Conservation (phyloP, 2,329 filamentous ascomycete species). For the Alternaria ventricosa region DNA sequence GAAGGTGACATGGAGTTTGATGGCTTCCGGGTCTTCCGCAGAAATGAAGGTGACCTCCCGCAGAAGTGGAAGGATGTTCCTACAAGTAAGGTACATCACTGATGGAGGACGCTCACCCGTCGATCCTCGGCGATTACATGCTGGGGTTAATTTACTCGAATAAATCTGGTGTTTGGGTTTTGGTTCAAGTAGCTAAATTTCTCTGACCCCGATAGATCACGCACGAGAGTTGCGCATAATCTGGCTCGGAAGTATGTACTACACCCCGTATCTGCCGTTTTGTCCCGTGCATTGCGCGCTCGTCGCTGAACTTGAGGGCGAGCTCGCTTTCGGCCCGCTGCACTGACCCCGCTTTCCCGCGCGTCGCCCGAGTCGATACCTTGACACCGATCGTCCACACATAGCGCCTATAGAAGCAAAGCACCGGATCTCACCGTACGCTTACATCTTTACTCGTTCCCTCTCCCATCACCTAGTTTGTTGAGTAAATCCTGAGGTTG, state of each 20-base stretch:
- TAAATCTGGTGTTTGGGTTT: background rate
- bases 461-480: background rate
- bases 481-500: background rate
- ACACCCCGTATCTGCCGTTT: background rate
- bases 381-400: background rate
- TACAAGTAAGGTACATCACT: background rate
- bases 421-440: background rate
- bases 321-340: background rate
- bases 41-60: background rate
- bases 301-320: background rate
- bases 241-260: background rate
- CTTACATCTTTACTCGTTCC: background rate
- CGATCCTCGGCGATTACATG: background rate
- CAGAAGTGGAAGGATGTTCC: background rate
- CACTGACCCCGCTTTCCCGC: background rate
- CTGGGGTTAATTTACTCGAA: background rate
- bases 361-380: background rate
- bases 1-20: fast-evolving
- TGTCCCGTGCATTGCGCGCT: background rate
- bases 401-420: background rate
- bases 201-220: background rate
- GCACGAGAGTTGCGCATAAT: background rate
- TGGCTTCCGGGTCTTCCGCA: background rate
- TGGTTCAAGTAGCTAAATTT: background rate
- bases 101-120: background rate